Evolutionary conservation across 2,329 filamentous ascomycete species (phyloP).

Genomic region (Paraphoma sp.): DNA sequence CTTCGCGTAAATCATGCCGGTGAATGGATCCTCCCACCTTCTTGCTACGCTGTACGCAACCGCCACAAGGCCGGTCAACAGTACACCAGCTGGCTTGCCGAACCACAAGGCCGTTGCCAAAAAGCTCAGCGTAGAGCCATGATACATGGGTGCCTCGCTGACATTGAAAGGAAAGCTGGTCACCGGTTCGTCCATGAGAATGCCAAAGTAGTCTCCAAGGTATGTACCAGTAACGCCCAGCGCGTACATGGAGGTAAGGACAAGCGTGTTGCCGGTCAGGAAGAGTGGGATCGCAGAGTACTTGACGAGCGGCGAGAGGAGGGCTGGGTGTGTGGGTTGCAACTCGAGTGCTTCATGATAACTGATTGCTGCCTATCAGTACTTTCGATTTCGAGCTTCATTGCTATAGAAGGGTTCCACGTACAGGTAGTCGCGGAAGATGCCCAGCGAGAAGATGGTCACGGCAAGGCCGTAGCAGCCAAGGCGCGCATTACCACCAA

Average conservation of each 20-base stretch:
- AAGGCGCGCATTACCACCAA: conserved; percentile 75
- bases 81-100: conserved; percentile 84
- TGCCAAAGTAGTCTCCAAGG: conserved; percentile 97
- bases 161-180: conserved; percentile 97
- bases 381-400: no score
- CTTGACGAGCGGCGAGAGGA: conserved; percentile 66
- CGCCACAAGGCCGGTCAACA: conserved; percentile 77
- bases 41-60: conserved; percentile 82
- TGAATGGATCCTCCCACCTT: conserved; percentile 92
- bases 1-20: conserved; percentile 89
- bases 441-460: conserved; percentile 89
- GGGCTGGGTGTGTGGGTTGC: conserved; percentile 76
- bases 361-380: conserved; percentile 48
- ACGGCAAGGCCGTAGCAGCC: conserved; percentile 91
- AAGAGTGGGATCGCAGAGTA: conserved; percentile 76
- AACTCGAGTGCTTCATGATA: conserved; percentile 84
- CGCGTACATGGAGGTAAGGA: conserved; percentile 87
- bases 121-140: conserved; percentile 91
- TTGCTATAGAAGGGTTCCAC: conserved; percentile 12
- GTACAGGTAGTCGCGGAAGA: conserved; percentile 75
- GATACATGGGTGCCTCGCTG: conserved; percentile 93
- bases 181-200: conserved; percentile 93
- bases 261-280: conserved; percentile 78
- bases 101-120: conserved; percentile 83
- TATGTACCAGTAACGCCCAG: conserved; percentile 96